Conservation (phyloP, 306 rosid species). For the Dalbergia cultrata region DNA sequence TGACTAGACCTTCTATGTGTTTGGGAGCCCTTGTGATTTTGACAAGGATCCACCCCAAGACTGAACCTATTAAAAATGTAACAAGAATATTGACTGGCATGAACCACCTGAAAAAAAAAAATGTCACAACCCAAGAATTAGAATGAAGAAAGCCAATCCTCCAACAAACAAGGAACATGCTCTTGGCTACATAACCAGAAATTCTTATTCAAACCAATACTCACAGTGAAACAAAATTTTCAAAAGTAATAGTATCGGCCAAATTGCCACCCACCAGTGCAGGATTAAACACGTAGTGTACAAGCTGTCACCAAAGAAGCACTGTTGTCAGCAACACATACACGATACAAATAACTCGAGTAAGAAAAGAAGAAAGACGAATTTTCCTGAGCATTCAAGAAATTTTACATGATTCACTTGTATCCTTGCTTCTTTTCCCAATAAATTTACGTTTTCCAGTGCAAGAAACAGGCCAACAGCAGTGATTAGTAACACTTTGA, state of each 20-base stretch:
- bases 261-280: slow-evolving; percentile 57
- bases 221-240: slow-evolving; percentile 55
- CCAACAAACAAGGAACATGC: background rate
- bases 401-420: slow-evolving; percentile 57
- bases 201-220: slow-evolving; percentile 23
- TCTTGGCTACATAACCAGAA: background rate
- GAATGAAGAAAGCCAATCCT: slow-evolving; percentile 30
- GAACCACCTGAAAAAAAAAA: slow-evolving; percentile 58
- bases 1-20: slow-evolving; percentile 54
- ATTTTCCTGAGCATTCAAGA: background rate
- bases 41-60: slow-evolving; percentile 59
- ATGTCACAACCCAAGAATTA: slow-evolving; percentile 12
- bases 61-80: slow-evolving; percentile 60
- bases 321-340: slow-evolving; percentile 1
- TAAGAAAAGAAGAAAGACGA: background rate
- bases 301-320: slow-evolving; percentile 49
- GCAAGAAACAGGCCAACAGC: slow-evolving; percentile 58
- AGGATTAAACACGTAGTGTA: slow-evolving; percentile 65
- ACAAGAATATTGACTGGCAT: slow-evolving; percentile 60
- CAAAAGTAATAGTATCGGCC: slow-evolving; percentile 57
- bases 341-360: background rate
- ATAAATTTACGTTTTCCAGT: slow-evolving; percentile 48
- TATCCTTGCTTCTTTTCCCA: slow-evolving; percentile 60
- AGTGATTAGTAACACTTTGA: slow-evolving; percentile 55
- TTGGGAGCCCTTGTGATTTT: slow-evolving; percentile 57